A percentile compares a stretch with the other conserved stretches of the same genome.
These are phyloP conservation scores for Xanthoconium purpureum DNA, from an alignment of 768 basidiomycete species.

Conservation along the genomic window DNA sequence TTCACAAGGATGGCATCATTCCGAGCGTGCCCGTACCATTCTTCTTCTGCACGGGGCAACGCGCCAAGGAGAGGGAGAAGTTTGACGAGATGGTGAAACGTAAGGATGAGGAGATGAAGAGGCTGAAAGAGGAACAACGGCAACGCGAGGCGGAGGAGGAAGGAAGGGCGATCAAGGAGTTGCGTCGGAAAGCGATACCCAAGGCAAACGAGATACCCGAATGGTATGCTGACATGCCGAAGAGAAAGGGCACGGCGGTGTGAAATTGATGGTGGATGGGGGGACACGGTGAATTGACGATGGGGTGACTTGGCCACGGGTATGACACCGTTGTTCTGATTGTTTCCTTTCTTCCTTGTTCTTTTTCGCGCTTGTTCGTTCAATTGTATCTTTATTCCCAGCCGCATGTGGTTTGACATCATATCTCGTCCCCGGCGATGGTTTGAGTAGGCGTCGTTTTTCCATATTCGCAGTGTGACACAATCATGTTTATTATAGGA, in stretches of 20 bases:
- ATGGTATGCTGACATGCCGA: slow-evolving; percentile 74
- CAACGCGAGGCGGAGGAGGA: slow-evolving; percentile 51
- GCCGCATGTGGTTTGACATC: slow-evolving; percentile 18
- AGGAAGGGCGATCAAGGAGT: slow-evolving; percentile 56
- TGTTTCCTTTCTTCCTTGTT: slow-evolving; percentile 7
- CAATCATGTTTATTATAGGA: slow-evolving; percentile 22
- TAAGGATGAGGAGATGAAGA: slow-evolving; percentile 53
- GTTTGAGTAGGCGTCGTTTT: background rate
- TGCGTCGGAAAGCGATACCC: slow-evolving; percentile 61
- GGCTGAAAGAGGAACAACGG: slow-evolving; percentile 44
- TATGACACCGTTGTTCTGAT: background rate
- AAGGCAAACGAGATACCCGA: slow-evolving; percentile 71
- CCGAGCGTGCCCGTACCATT: slow-evolving; percentile 39
- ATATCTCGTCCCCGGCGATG: background rate
- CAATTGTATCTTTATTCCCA: slow-evolving; percentile 15
- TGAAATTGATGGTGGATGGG: slow-evolving; percentile 8
- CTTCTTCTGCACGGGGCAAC: slow-evolving; percentile 49
- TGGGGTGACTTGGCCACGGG: slow-evolving; percentile 15
- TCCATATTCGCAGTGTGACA: slow-evolving; percentile 8
- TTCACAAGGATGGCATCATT: slow-evolving; percentile 45
- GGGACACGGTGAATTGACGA: slow-evolving; percentile 1
- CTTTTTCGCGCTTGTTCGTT: background rate
- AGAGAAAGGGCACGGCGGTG: slow-evolving; percentile 37
- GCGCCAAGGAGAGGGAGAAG: slow-evolving; percentile 59
- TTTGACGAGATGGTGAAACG: slow-evolving; percentile 58